These are phyloP conservation scores for Thinopyrum obtusiflorum DNA, from an alignment of 202 grass and related monocot genomes.

Conservation along the genomic window DNA sequence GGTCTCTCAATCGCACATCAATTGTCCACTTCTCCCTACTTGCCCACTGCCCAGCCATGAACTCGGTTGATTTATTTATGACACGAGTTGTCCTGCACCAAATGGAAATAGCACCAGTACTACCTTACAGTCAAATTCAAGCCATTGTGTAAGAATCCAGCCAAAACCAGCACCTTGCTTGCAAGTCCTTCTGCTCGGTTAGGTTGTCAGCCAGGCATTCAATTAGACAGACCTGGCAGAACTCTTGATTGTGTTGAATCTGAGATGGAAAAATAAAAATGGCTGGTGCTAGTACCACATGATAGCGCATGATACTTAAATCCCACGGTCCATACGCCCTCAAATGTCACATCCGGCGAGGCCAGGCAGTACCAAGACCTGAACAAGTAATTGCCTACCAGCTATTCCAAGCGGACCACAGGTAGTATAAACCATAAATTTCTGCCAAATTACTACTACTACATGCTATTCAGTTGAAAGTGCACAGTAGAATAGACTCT, in stretches of 20 bases:
- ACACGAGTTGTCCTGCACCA: slow-evolving; percentile 22
- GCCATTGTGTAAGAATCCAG: slow-evolving; percentile 45
- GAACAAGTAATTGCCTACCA: slow-evolving; percentile 50
- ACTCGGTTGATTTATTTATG: neutral
- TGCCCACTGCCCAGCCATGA: neutral
- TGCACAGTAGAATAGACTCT: neutral
- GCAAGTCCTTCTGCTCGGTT: slow-evolving; percentile 41
- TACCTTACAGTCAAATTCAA: slow-evolving; percentile 41
- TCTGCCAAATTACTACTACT: slow-evolving; percentile 9
- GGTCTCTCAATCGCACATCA: neutral
- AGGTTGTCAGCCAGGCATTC: slow-evolving; percentile 45
- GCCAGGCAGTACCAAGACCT: slow-evolving; percentile 29
- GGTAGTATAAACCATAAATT: slow-evolving; percentile 19
- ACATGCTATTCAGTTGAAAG: slow-evolving; percentile 11
- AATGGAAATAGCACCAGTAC: slow-evolving; percentile 13
- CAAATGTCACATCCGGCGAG: slow-evolving; percentile 36
- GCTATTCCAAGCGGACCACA: slow-evolving; percentile 40
- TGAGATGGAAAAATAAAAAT: slow-evolving; percentile 36
- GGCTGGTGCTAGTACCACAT: slow-evolving; percentile 23
- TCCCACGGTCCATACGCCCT: slow-evolving; percentile 39
- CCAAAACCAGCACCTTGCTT: slow-evolving; percentile 49
- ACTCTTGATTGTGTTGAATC: slow-evolving; percentile 67
- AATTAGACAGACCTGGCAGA: slow-evolving; percentile 46
- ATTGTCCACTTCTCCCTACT: neutral
- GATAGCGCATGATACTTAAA: slow-evolving; percentile 41